Conservation (phyloP, 106 monocot genomes). For the Acorus calamus region DNA sequence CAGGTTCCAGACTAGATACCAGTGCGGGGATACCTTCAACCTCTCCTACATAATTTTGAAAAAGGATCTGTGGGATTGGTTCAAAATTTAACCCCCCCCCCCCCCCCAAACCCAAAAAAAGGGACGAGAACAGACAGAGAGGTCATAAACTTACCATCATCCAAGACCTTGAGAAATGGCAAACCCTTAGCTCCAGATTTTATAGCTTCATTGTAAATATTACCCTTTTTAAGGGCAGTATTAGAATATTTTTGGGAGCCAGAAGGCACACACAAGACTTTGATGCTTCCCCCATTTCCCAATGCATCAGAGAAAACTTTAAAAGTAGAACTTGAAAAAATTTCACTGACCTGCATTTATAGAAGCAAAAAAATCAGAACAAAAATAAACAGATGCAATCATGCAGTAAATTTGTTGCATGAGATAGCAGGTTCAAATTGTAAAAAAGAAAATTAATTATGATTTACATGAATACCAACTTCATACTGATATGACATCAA, state of each 20-base stretch:
- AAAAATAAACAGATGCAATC: background rate
- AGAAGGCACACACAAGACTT: slow-evolving; percentile 75
- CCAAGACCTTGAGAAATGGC: slow-evolving; percentile 87
- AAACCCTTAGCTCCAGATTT: slow-evolving; percentile 96
- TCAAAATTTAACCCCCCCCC: background rate
- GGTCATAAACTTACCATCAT: slow-evolving; percentile 43
- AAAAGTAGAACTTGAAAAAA: slow-evolving; percentile 58
- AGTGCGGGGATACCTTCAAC: slow-evolving; percentile 80
- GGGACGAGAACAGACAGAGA: background rate
- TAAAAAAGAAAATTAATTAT: no score
- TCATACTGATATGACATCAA: no score
- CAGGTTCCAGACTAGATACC: slow-evolving; percentile 49
- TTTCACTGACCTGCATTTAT: slow-evolving; percentile 54
- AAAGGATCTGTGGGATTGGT: background rate
- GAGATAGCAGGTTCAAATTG: no score
- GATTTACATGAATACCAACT: no score
- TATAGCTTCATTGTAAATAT: slow-evolving; percentile 74
- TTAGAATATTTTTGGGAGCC: slow-evolving; percentile 82
- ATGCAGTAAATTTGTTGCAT: background rate
- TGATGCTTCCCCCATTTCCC: slow-evolving; percentile 64
- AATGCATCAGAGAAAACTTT: slow-evolving; percentile 79
- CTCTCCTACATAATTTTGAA: slow-evolving; percentile 43
- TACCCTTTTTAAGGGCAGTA: slow-evolving; percentile 87
- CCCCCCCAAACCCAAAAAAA: background rate
- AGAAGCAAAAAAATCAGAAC: background rate